Evolutionary conservation across 1,139 yeast species (phyloP).

Genomic region (Saccharomyces hybrid): DNA sequence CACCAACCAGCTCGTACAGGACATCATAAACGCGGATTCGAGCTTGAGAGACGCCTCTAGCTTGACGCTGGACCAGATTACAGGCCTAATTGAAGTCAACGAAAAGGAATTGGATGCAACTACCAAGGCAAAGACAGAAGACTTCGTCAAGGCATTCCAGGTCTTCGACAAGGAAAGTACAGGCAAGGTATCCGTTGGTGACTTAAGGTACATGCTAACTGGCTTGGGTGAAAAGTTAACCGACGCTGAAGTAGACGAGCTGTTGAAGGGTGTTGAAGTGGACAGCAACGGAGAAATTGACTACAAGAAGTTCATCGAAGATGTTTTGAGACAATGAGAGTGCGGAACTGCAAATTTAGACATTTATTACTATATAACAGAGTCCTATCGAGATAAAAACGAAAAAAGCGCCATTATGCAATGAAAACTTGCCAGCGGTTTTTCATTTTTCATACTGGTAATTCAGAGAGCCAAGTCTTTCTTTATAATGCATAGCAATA

Average conservation of each 20-base stretch:
- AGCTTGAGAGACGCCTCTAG: neutral
- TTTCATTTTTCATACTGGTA: neutral
- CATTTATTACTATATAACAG: neutral
- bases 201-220: constrained; percentile 85
- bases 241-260: constrained; percentile 90
- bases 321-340: constrained; percentile 72
- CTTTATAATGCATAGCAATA: neutral
- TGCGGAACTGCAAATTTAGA: neutral
- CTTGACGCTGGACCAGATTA: constrained; percentile 23
- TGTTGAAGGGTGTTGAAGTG: constrained; percentile 89
- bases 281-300: constrained; percentile 93
- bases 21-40: constrained; percentile 15
- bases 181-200: constrained; percentile 96
- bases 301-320: constrained; percentile 89
- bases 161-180: constrained; percentile 94
- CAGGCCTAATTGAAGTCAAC: constrained; percentile 20
- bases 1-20: constrained; percentile 39
- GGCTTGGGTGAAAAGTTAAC: constrained; percentile 88
- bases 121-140: constrained; percentile 46
- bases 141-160: constrained; percentile 94
- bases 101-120: constrained; percentile 27
- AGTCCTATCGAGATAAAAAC: neutral
- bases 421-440: neutral
- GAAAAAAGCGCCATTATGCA: neutral
- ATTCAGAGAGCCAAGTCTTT: neutral